Percentiles rank a stretch among this genome's conserved stretches.
phyloP scores from a whole-genome alignment of 371 early-diverging fungal species.

The Cladochytrium tenue region DNA sequence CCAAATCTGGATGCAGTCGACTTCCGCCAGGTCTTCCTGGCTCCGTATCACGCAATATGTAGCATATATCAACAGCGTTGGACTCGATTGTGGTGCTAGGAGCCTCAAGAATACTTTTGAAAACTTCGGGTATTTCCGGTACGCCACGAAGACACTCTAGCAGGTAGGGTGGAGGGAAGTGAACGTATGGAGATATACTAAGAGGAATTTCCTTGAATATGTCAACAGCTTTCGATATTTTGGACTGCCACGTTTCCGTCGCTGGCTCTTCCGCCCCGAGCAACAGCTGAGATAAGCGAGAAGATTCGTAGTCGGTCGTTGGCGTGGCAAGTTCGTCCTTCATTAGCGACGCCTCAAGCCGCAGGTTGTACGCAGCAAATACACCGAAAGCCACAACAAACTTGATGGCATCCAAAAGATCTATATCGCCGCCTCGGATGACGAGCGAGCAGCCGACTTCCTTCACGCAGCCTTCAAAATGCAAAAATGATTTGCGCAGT shows the following conservation, averaged over 20 bases:
- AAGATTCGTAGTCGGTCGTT: not conserved
- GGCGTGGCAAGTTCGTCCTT: constrained; percentile 42
- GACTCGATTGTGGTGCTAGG: not conserved
- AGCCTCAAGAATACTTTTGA: not conserved
- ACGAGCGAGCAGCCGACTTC: constrained; percentile 25
- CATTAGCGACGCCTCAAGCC: constrained; percentile 51
- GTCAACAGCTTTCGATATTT: constrained; percentile 20
- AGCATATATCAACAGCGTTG: not conserved
- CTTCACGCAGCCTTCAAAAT: constrained; percentile 72
- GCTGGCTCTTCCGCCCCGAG: not conserved
- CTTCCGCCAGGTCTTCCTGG: too few species aligned
- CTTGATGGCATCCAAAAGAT: constrained; percentile 18
- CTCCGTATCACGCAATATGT: not conserved
- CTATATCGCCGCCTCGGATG: constrained; percentile 13
- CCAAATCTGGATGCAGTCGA: too few species aligned
- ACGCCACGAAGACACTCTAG: constrained; percentile 49
- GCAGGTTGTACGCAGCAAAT: constrained; percentile 54
- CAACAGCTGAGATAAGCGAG: not conserved
- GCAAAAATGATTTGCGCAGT: constrained; percentile 77
- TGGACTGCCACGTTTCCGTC: not conserved
- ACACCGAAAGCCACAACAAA: constrained; percentile 24
- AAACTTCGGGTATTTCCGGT: not conserved
- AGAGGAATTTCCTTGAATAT: constrained; percentile 54
- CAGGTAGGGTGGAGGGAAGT: constrained; percentile 59
- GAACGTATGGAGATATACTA: constrained; percentile 62